A percentile compares a stretch with the other conserved stretches of the same genome.
Conservation (phyloP, 805 yeast species). For the Schwanniomyces sp. region DNA sequence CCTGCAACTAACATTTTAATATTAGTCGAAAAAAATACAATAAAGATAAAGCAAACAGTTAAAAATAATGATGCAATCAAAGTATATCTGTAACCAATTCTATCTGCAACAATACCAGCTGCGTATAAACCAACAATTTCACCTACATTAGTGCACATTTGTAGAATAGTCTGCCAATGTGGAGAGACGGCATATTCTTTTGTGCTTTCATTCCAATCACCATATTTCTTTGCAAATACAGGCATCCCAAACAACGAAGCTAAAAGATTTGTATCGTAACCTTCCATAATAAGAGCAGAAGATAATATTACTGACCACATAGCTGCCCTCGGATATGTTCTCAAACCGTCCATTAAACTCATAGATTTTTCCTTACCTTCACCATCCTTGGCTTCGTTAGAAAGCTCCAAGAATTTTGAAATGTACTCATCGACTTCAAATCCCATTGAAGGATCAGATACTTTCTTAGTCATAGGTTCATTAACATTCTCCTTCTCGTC, state of each 20-base stretch:
- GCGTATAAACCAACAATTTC: constrained; percentile 45
- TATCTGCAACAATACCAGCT: constrained; percentile 43
- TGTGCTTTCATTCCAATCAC: constrained; percentile 21
- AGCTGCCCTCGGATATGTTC: constrained; percentile 29
- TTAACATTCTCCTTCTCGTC: constrained; percentile 5
- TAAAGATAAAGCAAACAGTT: constrained; percentile 28
- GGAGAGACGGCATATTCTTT: constrained; percentile 31
- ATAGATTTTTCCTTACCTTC: constrained; percentile 34
- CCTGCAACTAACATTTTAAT: constrained; percentile 41
- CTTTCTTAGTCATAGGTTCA: constrained; percentile 2
- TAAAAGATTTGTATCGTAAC: constrained; percentile 36
- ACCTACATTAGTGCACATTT: constrained; percentile 29
- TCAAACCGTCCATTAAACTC: constrained; percentile 34
- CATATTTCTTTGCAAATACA: constrained; percentile 32
- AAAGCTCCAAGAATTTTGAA: constrained; percentile 37
- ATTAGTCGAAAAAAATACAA: constrained; percentile 41
- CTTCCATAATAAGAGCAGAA: constrained; percentile 40
- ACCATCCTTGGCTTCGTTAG: constrained; percentile 23
- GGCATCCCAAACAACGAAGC: constrained; percentile 36
- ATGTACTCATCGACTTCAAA: constrained; percentile 31
- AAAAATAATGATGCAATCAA: constrained; percentile 24
- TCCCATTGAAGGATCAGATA: constrained; percentile 7
- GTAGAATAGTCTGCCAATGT: constrained; percentile 36
- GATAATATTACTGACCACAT: constrained; percentile 3
- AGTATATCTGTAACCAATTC: constrained; percentile 43